phyloP scores from a whole-genome alignment of 441 rosid genomes.

The Populus hybrid region DNA sequence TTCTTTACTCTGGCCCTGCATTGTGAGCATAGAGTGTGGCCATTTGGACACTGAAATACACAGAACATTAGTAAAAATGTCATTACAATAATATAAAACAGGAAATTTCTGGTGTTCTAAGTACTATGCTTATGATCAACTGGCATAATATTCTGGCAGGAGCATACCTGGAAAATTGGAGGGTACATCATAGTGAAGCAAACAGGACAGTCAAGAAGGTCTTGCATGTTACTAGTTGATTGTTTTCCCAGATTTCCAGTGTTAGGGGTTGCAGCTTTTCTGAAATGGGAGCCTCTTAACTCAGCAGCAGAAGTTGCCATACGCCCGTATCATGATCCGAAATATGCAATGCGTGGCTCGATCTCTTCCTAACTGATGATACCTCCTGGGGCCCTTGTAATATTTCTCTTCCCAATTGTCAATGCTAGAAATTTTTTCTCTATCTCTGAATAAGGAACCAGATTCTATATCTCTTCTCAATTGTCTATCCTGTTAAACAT shows the following conservation, averaged over 20 bases:
- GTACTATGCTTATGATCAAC: background rate
- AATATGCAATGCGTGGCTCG: slow-evolving; percentile 37
- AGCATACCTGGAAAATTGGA: slow-evolving; percentile 68
- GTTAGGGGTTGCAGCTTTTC: slow-evolving; percentile 39
- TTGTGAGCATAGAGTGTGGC: slow-evolving; percentile 66
- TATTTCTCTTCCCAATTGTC: slow-evolving; percentile 13
- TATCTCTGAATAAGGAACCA: background rate
- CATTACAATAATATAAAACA: background rate
- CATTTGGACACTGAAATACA: slow-evolving; percentile 56
- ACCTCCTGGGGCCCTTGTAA: slow-evolving; percentile 59
- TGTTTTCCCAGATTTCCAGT: slow-evolving; percentile 49
- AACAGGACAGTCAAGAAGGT: slow-evolving; percentile 71
- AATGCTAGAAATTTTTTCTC: slow-evolving; percentile 8
- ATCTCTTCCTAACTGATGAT: slow-evolving; percentile 47
- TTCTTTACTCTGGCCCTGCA: slow-evolving; percentile 71
- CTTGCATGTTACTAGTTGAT: slow-evolving; percentile 60
- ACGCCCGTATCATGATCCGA: slow-evolving; percentile 36
- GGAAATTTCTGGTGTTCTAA: background rate
- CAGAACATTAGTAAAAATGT: background rate
- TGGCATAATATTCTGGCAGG: background rate
- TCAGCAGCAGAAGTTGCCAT: slow-evolving; percentile 43
- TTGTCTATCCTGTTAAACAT: slow-evolving; percentile 14
- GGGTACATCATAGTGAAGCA: slow-evolving; percentile 49
- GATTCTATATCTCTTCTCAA: background rate
- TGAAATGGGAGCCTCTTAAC: slow-evolving; percentile 38